Conservation (phyloP, 2,329 filamentous ascomycete species). For the Leptoxyphium fumago region DNA sequence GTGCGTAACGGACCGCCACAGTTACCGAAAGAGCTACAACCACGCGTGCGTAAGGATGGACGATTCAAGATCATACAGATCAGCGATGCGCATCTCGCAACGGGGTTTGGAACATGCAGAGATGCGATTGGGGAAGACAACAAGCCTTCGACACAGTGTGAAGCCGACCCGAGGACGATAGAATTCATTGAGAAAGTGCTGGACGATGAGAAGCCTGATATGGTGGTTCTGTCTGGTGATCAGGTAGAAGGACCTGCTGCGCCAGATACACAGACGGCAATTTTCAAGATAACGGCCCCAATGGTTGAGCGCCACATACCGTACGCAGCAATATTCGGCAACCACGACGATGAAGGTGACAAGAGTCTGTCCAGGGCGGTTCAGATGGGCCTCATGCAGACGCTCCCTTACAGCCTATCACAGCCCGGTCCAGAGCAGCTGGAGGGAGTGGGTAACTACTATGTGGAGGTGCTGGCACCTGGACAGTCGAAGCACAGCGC, state of each 20-base stretch:
- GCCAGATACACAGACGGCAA: constrained; percentile 78
- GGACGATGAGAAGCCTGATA: constrained; percentile 84
- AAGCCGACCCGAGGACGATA: constrained; percentile 80
- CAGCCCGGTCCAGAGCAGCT: constrained; percentile 66
- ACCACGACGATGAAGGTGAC: constrained; percentile 80
- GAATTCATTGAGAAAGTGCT: constrained; percentile 75
- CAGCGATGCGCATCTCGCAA: constrained; percentile 87
- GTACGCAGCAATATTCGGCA: constrained; percentile 88
- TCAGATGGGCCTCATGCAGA: constrained; percentile 76
- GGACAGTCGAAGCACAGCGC: constrained; percentile 73
- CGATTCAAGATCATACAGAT: constrained; percentile 96
- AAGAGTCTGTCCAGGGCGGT: constrained; percentile 48
- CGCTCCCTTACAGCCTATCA: constrained; percentile 81
- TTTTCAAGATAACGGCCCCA: constrained; percentile 82
- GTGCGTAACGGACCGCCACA: constrained; percentile 57
- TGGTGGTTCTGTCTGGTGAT: constrained; percentile 84
- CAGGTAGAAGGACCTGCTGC: constrained; percentile 91
- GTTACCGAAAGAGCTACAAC: constrained; percentile 47
- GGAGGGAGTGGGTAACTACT: constrained; percentile 89
- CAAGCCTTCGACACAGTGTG: constrained; percentile 42
- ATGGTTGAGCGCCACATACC: constrained; percentile 80
- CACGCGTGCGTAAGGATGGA: constrained; percentile 71
- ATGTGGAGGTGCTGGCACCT: constrained; percentile 73
- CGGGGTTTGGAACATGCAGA: constrained; percentile 70
- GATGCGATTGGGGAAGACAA: constrained; percentile 51